These are phyloP conservation scores for Candida chauliodis DNA, from an alignment of 805 yeast species.

Conservation along the genomic window DNA sequence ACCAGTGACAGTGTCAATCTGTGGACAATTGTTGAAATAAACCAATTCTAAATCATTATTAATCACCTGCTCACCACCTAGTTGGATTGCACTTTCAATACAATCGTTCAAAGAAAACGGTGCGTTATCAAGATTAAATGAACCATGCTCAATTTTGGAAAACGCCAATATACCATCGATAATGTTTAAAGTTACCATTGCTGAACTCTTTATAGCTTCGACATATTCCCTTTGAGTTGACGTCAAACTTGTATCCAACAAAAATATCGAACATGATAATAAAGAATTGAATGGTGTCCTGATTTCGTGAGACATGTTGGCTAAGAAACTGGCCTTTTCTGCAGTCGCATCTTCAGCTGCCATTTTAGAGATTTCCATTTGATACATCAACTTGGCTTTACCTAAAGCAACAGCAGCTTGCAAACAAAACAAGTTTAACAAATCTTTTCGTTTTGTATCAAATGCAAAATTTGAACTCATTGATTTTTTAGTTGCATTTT, in stretches of 20 bases:
- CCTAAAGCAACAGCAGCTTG: slow-evolving; percentile 52
- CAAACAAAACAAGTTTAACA: slow-evolving; percentile 42
- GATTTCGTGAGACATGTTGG: slow-evolving; percentile 56
- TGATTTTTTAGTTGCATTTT: slow-evolving; percentile 5
- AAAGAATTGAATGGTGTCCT: slow-evolving; percentile 54
- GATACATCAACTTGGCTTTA: slow-evolving; percentile 43
- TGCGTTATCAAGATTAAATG: slow-evolving; percentile 40
- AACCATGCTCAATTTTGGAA: slow-evolving; percentile 54
- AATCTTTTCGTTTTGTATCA: slow-evolving; percentile 32
- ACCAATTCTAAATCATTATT: slow-evolving; percentile 43
- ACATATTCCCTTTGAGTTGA: slow-evolving; percentile 48
- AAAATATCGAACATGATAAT: slow-evolving; percentile 45
- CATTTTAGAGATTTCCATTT: slow-evolving; percentile 41
- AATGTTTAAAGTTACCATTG: slow-evolving; percentile 48
- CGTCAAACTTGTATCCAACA: slow-evolving; percentile 45
- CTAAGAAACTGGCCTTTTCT: slow-evolving; percentile 50
- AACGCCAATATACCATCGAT: slow-evolving; percentile 54
- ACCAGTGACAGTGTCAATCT: slow-evolving; percentile 38
- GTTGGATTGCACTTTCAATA: slow-evolving; percentile 45
- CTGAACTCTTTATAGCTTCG: slow-evolving; percentile 48
- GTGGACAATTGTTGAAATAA: slow-evolving; percentile 39
- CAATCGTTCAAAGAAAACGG: slow-evolving; percentile 45
- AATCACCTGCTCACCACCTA: slow-evolving; percentile 47
- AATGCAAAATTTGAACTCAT: slow-evolving; percentile 15
- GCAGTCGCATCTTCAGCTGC: slow-evolving; percentile 52